Conservation (phyloP, 176 grass and related monocot species). For the Thinopyrum elongatum region DNA sequence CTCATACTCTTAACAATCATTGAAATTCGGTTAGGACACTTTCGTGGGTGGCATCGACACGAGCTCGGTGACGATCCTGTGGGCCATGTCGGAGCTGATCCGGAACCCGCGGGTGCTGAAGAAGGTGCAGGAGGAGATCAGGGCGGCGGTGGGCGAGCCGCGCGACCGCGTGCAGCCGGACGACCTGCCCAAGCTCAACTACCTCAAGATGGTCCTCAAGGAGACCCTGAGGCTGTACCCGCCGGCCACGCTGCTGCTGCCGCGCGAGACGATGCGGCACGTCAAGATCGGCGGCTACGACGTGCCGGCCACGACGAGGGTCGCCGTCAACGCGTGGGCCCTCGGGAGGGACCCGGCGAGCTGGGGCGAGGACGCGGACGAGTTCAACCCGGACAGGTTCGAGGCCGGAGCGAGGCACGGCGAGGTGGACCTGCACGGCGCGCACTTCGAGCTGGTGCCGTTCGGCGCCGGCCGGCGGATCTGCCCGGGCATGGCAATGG, state of each 20-base stretch:
- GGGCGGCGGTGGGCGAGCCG: neutral
- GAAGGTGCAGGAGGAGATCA: slow-evolving; percentile 37
- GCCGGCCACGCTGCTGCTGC: slow-evolving; percentile 72
- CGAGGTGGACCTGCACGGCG: slow-evolving; percentile 2
- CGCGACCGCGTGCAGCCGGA: neutral
- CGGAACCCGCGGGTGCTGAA: neutral
- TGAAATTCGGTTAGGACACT: slow-evolving; percentile 20
- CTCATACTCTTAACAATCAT: neutral
- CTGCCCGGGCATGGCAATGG: slow-evolving; percentile 3
- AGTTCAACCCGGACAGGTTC: slow-evolving; percentile 48
- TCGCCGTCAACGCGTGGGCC: slow-evolving; percentile 22
- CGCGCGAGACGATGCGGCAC: slow-evolving; percentile 13
- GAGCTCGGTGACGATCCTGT: slow-evolving; percentile 15
- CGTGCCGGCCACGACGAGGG: slow-evolving; percentile 21
- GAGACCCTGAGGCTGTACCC: slow-evolving; percentile 86
- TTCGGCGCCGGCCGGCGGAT: slow-evolving; percentile 28
- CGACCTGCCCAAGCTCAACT: slow-evolving; percentile 27
- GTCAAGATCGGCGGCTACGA: slow-evolving; percentile 24
- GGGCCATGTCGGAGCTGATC: neutral
- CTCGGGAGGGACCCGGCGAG: slow-evolving; percentile 37
- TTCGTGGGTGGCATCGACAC: slow-evolving; percentile 27
- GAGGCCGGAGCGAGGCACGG: neutral
- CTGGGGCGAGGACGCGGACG: slow-evolving; percentile 33
- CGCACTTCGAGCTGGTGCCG: slow-evolving; percentile 24
- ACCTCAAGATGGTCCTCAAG: slow-evolving; percentile 72